Base-by-base conservation (phyloP, 441 rosid genomes). In the Codiaeum variegatum region DNA sequence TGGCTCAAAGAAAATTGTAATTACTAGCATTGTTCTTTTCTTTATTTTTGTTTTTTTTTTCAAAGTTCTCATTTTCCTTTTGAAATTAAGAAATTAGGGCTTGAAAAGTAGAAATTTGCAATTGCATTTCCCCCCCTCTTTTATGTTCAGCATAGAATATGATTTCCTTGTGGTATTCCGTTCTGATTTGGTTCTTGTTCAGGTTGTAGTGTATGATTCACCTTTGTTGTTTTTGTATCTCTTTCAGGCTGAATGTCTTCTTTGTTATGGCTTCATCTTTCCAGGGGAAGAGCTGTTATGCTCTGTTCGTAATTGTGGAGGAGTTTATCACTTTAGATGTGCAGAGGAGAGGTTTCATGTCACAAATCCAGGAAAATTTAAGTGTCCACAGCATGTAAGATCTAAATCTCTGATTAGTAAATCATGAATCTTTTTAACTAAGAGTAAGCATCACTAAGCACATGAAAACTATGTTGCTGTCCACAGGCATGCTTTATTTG, bases 331-430 rank as follows among this genome's bases (percentile, higher is more conserved):
- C 77, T 44, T 66, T 5, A 26, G 0, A 67, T 94, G 99, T 73
- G 93, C 58, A 1, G 82, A 81, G 83, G 83, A 82, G 76, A 78
- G 63, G 44, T 72, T 82, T 42, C 82, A 84, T 18, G 64, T 83
- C 75, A 72, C 83, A 7, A 86, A 77, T 31, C 64, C 60, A 1
- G 79, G 60, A 66, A 92, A 85, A 63, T 94, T 94, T 72, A 91
- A 78, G 86, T 94, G 99, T 73, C 93, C 97, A 38, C 99, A 90
- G 40, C 98, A 94, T 88, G 99, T 94, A 84, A 86, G 83, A 49
- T 62, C 61, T n/a, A n/a, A n/a, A n/a, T n/a, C n/a, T n/a, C n/a
- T n/a, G n/a, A n/a, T 46, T 51, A 44, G 49, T 59, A 38, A 6
- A 28, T 61, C 40, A 46, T 34, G 19, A 58, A 13, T 56, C 46